Percentiles rank a stretch among this genome's conserved stretches.
phyloP scores from a whole-genome alignment of 2,329 filamentous ascomycete genomes.

The Drechslera avenae region DNA sequence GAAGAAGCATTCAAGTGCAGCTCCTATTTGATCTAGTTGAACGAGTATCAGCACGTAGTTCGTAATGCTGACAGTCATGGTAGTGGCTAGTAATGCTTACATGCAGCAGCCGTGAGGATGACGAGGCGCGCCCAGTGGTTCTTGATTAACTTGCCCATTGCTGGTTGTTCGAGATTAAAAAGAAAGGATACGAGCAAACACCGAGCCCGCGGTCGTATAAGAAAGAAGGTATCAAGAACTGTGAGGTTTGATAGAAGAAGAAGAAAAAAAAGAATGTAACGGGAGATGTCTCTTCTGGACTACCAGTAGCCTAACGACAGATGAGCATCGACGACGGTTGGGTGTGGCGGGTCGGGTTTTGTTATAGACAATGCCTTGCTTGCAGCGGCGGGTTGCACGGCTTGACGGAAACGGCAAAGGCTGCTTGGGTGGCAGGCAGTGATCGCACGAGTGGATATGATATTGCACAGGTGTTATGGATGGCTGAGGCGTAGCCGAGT shows the following conservation, averaged over 20 bases:
- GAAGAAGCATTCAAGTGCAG: conserved; percentile 86
- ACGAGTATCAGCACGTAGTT: conserved; percentile 7
- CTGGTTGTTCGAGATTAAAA: conserved; percentile 24
- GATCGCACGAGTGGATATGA: conserved; percentile 8
- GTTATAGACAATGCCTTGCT: conserved; percentile 37
- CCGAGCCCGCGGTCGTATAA: conserved; percentile 35
- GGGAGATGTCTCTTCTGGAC: conserved; percentile 30
- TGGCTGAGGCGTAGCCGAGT: conserved; percentile 42
- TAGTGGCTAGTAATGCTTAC: conserved; percentile 61
- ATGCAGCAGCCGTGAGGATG: conserved; percentile 79
- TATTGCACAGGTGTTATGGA: conserved; percentile 18
- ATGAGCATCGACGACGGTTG: conserved; percentile 34
- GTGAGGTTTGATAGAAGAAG: background rate
- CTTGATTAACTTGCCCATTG: conserved; percentile 98
- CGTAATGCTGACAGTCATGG: background rate
- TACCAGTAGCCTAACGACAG: conserved; percentile 47
- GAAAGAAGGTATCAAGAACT: conserved; percentile 10
- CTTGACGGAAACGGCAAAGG: conserved; percentile 20
- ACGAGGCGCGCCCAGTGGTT: conserved; percentile 98
- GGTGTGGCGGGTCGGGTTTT: conserved; percentile 36
- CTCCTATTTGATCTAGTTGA: conserved; percentile 79
- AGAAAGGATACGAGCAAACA: conserved; percentile 37
- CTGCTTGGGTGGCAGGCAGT: conserved; percentile 29
- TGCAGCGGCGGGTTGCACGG: conserved; percentile 17
- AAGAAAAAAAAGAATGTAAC: conserved; percentile 11